These are phyloP conservation scores for Vachellia collinsii DNA, from an alignment of 306 rosid genomes.

Conservation along the genomic window DNA sequence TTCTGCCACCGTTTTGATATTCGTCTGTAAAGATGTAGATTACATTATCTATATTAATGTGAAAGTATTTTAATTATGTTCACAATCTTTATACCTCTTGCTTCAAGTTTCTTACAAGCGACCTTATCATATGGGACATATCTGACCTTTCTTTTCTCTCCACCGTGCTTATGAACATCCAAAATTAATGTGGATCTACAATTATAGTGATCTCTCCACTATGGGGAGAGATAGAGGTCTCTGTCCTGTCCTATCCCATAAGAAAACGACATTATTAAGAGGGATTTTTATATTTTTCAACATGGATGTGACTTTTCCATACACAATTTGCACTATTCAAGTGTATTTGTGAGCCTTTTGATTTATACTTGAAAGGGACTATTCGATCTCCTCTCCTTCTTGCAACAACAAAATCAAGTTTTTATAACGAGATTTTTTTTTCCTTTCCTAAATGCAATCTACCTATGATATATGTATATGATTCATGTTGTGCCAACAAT, in stretches of 20 bases:
- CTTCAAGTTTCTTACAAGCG: no score
- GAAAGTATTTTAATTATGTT: no score
- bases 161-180: no score
- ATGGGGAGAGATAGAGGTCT: neutral
- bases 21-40: no score
- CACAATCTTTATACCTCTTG: no score
- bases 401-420: neutral
- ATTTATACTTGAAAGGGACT: neutral
- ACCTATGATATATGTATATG: neutral
- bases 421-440: neutral
- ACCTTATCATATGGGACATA: no score
- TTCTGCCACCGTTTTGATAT: no score
- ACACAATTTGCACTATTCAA: neutral
- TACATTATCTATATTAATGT: no score
- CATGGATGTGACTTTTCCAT: neutral
- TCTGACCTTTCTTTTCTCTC: no score
- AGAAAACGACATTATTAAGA: neutral
- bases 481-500: neutral
- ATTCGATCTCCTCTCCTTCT: neutral
- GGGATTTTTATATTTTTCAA: neutral
- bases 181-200: no score
- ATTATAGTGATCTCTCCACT: no score
- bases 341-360: neutral
- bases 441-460: neutral
- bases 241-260: neutral